Percentiles rank a stretch among this genome's conserved stretches.
Evolutionary conservation across 2,329 filamentous ascomycete genomes (phyloP).

Genomic region (Nannizzia gypsea): DNA sequence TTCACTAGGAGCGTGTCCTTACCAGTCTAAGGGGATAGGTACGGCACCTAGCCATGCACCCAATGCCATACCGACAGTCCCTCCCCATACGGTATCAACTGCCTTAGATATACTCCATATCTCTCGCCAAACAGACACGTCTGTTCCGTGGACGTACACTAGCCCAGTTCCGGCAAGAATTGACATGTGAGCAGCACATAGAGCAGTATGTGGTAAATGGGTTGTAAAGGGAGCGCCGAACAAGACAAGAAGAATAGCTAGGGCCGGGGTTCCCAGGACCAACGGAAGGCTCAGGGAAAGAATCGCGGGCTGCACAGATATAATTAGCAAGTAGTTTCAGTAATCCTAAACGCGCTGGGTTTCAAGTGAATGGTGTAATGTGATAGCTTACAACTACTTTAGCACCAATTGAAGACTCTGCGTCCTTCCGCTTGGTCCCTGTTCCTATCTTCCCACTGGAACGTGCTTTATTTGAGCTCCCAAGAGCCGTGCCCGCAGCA

Average conservation of each 20-base stretch:
- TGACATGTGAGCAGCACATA: slow-evolving; percentile 71
- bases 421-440: slow-evolving; percentile 9
- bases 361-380: too few species aligned
- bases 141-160: slow-evolving; percentile 75
- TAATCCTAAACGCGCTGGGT: too few species aligned
- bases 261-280: slow-evolving; percentile 45
- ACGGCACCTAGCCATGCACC: slow-evolving; percentile 91
- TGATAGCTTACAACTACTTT: slow-evolving; percentile 18
- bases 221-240: slow-evolving; percentile 86
- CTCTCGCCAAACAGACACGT: slow-evolving; percentile 56
- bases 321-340: neutral
- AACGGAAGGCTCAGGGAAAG: slow-evolving; percentile 49
- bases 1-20: slow-evolving; percentile 16
- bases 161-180: slow-evolving; percentile 67
- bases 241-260: slow-evolving; percentile 58
- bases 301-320: slow-evolving; percentile 49
- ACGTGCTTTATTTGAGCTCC: slow-evolving; percentile 8
- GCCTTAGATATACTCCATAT: slow-evolving; percentile 58
- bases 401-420: slow-evolving; percentile 11
- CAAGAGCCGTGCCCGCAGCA: slow-evolving; percentile 12
- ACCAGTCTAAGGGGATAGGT: slow-evolving; percentile 92
- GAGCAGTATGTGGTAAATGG: slow-evolving; percentile 63
- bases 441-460: slow-evolving; percentile 3
- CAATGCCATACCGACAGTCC: slow-evolving; percentile 60
- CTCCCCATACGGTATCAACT: slow-evolving; percentile 75